Conservation (phyloP, 352 stramenopile genomes). For the Globisporangium rhizosaccharum region DNA sequence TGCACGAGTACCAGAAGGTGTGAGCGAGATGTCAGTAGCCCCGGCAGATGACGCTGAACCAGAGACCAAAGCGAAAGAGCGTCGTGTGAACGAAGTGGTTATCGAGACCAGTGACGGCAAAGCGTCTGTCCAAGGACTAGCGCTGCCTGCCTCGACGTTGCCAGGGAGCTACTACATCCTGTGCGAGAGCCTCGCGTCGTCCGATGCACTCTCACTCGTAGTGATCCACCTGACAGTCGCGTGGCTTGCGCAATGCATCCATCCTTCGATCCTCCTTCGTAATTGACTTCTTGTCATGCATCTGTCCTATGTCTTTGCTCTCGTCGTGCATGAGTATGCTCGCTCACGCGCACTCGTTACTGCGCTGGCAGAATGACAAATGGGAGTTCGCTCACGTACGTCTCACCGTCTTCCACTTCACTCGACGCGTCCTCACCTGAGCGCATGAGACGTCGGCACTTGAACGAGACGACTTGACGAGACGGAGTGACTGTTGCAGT, state of each 20-base stretch:
- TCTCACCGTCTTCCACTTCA: slow-evolving; percentile 26
- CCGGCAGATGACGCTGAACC: neutral
- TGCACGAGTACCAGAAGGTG: too few species aligned
- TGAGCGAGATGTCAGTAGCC: neutral
- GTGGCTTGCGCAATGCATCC: neutral
- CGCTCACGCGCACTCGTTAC: slow-evolving; percentile 16
- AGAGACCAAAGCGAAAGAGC: slow-evolving; percentile 5
- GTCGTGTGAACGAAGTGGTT: slow-evolving; percentile 17
- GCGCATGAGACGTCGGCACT: slow-evolving; percentile 32
- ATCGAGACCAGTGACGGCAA: slow-evolving; percentile 16
- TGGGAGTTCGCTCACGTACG: slow-evolving; percentile 35
- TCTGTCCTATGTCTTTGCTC: neutral
- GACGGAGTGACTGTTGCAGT: neutral
- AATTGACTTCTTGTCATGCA: neutral
- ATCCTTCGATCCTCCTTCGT: neutral
- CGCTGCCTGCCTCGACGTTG: slow-evolving; percentile 22
- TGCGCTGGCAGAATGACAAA: slow-evolving; percentile 27
- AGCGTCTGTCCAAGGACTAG: slow-evolving; percentile 23
- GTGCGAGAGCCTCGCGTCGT: slow-evolving; percentile 29
- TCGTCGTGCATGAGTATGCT: neutral
- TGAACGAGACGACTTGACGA: slow-evolving; percentile 41
- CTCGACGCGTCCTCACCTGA: slow-evolving; percentile 21
- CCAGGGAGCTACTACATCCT: slow-evolving; percentile 35
- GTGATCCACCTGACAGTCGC: slow-evolving; percentile 17
- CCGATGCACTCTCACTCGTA: slow-evolving; percentile 13